These are phyloP conservation scores for Alternaria dauci DNA, from an alignment of 2,329 filamentous ascomycete species.

Conservation along the genomic window DNA sequence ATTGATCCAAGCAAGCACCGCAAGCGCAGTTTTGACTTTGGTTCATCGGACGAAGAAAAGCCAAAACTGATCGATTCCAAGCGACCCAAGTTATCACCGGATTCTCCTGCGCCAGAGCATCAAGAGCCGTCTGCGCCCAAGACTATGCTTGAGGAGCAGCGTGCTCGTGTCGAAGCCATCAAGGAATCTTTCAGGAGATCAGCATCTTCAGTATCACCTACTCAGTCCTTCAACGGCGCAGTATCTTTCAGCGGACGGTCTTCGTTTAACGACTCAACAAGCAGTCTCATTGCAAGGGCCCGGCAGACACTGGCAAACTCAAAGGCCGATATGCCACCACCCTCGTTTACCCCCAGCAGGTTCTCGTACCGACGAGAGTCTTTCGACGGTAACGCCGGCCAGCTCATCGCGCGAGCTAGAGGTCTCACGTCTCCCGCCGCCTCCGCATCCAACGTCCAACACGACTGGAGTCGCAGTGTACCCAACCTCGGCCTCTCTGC, in stretches of 20 bases:
- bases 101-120: slow-evolving; percentile 15
- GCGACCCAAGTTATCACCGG: slow-evolving; percentile 28
- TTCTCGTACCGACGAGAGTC: slow-evolving; percentile 20
- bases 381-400: slow-evolving; percentile 16
- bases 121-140: slow-evolving; percentile 9
- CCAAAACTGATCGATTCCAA: slow-evolving; percentile 29
- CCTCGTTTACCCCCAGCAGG: slow-evolving; percentile 2
- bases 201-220: slow-evolving; percentile 18
- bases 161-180: slow-evolving; percentile 35
- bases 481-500: slow-evolving; percentile 30
- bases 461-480: slow-evolving; percentile 40
- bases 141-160: slow-evolving; percentile 30
- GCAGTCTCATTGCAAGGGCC: slow-evolving; percentile 24
- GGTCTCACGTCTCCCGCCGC: slow-evolving; percentile 16
- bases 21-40: slow-evolving; percentile 43
- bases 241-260: slow-evolving; percentile 20
- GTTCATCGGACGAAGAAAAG: slow-evolving; percentile 34
- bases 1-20: slow-evolving; percentile 50
- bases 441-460: slow-evolving; percentile 21
- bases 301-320: slow-evolving; percentile 14
- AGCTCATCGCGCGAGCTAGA: slow-evolving; percentile 30
- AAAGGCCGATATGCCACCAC: slow-evolving; percentile 11
- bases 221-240: slow-evolving; percentile 15
- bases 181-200: slow-evolving; percentile 25
- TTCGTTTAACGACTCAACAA: slow-evolving; percentile 14